Base-by-base conservation (phyloP, 2,329 filamentous ascomycete species). In the Fusarium subglutinans region DNA sequence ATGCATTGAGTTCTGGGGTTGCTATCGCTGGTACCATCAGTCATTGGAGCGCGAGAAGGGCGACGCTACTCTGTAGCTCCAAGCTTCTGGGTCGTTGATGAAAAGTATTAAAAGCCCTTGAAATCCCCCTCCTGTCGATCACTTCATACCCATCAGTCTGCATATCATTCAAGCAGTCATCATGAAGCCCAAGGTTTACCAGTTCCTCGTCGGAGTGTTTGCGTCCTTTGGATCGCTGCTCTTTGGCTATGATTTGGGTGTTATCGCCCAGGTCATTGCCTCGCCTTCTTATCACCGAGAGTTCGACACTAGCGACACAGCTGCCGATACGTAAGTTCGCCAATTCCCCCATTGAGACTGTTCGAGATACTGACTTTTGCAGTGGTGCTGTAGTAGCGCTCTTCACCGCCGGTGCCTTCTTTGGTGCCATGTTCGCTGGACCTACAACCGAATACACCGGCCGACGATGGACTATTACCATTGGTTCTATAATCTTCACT, bases 351-450 rank as follows among this genome's bases (percentile, higher is more conserved):
- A 5, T 15, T 14, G 7, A 9, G 7, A 24, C 35, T 37, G 3
- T 10, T 11, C 1, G 9, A 15, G 17, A 12, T 17, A 26, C 69
- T 75, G 35, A 72, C 43, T 17, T 2, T 6, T 22, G 2, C 8
- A 79, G 68, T 20, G 67, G 64, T 38, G 67, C 73, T 58, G 65
- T 79, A 8, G 93, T 95, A 3, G 93, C 92, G 3, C 87, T 95
- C 67, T 95, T 96, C 81, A 96, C 93, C 0, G 92, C 93, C 43
- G 88, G 88, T n/a, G 93, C 93, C 28, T 94, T 94, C 82, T 88
- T 92, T 72, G 93, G 92, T 14, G 90, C 92, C 33, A 84, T 84
- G 38, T 83, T 90, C 41, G 93, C 90, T 44, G 93, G 93, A 76
- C 84, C 41, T 90, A 91, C 71, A 90, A 95, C 79, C 84, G 80